A percentile compares a stretch with the other conserved stretches of the same genome.
Conservation (phyloP, 257 asterid species). For the Nicotiana undulata region DNA sequence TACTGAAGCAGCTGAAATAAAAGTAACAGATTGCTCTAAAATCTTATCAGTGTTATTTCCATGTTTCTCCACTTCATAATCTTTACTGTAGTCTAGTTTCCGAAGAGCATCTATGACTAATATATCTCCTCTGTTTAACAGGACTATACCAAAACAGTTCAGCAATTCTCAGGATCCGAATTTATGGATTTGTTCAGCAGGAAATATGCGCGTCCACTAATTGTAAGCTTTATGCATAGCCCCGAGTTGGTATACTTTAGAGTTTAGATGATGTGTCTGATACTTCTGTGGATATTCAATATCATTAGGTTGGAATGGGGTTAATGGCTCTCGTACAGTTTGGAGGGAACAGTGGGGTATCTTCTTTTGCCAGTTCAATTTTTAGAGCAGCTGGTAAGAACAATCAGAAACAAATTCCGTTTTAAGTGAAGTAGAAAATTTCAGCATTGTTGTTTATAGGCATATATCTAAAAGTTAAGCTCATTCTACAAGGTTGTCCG, state of each 20-base stretch:
- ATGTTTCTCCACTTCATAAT: not conserved
- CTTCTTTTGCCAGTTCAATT: constrained; percentile 27
- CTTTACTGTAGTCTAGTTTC: not conserved
- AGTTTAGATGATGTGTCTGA: not conserved
- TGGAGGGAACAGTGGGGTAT: constrained; percentile 25
- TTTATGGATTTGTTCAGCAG: constrained; percentile 20
- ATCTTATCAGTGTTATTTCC: not conserved
- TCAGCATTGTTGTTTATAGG: not conserved
- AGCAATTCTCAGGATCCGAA: constrained; percentile 13
- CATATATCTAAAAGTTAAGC: not conserved
- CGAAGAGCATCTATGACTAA: not conserved
- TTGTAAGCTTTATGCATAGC: constrained; percentile 16
- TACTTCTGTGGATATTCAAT: not conserved
- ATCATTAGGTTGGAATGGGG: constrained; percentile 22
- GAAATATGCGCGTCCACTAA: constrained; percentile 25
- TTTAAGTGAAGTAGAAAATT: not conserved
- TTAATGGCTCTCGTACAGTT: constrained; percentile 27
- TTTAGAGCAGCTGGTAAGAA: constrained; percentile 27
- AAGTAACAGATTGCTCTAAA: constrained; percentile 7
- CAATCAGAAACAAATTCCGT: not conserved
- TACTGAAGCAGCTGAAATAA: constrained; percentile 29
- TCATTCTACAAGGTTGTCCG: constrained; percentile 15
- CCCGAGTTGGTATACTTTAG: not conserved
- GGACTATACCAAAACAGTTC: constrained; percentile 19
- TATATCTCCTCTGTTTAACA: not conserved